Evolutionary conservation across 768 basidiomycete species (phyloP).

Genomic region (Boletus subcaerulescens): DNA sequence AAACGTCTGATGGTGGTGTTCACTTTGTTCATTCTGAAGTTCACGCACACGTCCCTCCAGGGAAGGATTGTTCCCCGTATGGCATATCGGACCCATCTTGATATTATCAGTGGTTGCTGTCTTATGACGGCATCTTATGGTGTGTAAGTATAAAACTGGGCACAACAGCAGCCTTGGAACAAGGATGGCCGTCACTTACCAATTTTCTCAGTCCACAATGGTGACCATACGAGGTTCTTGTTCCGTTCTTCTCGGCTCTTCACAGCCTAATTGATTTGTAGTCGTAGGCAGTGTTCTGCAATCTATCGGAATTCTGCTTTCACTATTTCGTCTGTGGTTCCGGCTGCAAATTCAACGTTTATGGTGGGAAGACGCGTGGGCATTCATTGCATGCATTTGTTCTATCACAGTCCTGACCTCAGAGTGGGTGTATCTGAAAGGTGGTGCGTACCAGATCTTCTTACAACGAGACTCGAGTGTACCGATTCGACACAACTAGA

Average conservation of each 20-base stretch:
- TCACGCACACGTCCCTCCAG: too few species aligned
- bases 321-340: conserved; percentile 19
- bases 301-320: conserved; percentile 7
- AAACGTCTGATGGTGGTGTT: neutral
- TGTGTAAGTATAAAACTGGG: conserved; percentile 5
- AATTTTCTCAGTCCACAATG: conserved; percentile 11
- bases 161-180: neutral
- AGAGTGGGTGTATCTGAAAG: conserved; percentile 15
- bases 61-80: too few species aligned
- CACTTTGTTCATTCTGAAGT: neutral
- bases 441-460: conserved; percentile 10
- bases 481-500: neutral
- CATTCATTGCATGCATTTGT: conserved; percentile 7
- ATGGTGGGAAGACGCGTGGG: conserved; percentile 26
- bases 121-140: neutral
- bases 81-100: neutral
- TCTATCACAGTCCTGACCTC: conserved; percentile 2
- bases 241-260: neutral
- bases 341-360: conserved; percentile 13
- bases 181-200: conserved; percentile 7
- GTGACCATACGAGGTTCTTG: conserved; percentile 9
- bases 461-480: neutral
- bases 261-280: neutral
- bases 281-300: too few species aligned
- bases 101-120: neutral